phyloP scores from a whole-genome alignment of 148 eudicot genomes.

The Rhododendron henanense region DNA sequence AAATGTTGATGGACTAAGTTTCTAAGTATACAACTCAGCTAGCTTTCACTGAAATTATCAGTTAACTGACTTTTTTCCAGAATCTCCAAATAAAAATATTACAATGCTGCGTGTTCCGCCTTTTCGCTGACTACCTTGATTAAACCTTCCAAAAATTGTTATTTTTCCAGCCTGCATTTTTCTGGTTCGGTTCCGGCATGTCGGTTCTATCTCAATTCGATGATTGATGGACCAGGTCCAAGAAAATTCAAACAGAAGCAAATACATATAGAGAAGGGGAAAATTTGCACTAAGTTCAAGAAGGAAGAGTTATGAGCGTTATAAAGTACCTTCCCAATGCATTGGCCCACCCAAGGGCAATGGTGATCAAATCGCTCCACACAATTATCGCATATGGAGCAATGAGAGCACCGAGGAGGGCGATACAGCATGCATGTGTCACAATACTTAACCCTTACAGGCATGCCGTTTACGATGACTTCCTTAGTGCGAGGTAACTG shows the following conservation, averaged over 20 bases:
- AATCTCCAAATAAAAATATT: not conserved
- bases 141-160: not conserved
- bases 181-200: not conserved
- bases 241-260: not conserved
- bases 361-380: conserved; percentile 69
- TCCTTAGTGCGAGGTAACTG: conserved; percentile 54
- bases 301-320: not conserved
- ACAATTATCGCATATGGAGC: conserved; percentile 59
- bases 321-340: conserved; percentile 48
- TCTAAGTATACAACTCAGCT: not conserved
- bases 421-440: conserved; percentile 73
- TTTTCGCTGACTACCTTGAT: not conserved
- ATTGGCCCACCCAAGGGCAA: conserved; percentile 75
- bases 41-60: not conserved
- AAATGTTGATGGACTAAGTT: not conserved
- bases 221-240: not conserved
- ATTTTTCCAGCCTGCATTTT: not conserved
- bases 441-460: conserved; percentile 58
- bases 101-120: not conserved
- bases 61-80: not conserved
- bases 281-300: not conserved
- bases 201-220: not conserved
- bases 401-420: conserved; percentile 71
- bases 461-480: conserved; percentile 40
- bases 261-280: not conserved